Percentiles rank a stretch among this genome's conserved stretches.
Evolutionary conservation across 2,329 filamentous ascomycete species (phyloP).

Genomic region (Neobulgaria alba): DNA sequence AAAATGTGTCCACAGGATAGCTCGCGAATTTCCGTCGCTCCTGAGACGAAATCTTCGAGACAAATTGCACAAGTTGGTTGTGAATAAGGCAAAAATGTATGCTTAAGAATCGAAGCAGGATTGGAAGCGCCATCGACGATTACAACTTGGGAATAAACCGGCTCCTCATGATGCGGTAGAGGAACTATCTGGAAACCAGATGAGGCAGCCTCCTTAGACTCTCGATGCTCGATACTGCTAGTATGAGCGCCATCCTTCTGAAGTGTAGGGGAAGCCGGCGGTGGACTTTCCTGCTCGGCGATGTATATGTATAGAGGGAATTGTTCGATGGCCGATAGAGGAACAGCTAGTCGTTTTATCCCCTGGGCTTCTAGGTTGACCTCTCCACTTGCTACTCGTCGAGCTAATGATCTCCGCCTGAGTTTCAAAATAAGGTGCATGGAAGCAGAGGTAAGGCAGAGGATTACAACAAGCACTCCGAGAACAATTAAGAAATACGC

Average conservation of each 20-base stretch:
- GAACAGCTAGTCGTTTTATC: constrained; percentile 74
- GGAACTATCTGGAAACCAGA: too few relatives aligned
- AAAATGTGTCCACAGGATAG: constrained; percentile 88
- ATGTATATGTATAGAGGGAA: constrained; percentile 76
- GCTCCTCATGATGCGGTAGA: background rate
- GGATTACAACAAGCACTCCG: constrained; percentile 59
- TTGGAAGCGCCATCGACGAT: constrained; percentile 12
- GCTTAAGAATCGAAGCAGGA: constrained; percentile 9
- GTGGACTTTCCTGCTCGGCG: constrained; percentile 39
- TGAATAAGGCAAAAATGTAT: constrained; percentile 42
- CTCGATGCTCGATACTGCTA: constrained; percentile 1
- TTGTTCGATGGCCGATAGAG: constrained; percentile 57
- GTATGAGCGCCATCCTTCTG: background rate
- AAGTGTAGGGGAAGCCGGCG: constrained; percentile 29
- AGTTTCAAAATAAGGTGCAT: constrained; percentile 74
- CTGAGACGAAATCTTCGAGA: constrained; percentile 66
- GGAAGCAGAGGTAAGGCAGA: constrained; percentile 55
- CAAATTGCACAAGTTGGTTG: constrained; percentile 90
- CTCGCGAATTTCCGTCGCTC: constrained; percentile 68
- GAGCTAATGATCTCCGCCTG: constrained; percentile 57
- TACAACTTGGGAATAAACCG: constrained; percentile 3
- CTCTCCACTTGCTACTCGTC: constrained; percentile 67
- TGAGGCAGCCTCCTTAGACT: constrained; percentile 1
- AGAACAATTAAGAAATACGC: constrained; percentile 57
- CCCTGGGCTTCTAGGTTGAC: constrained; percentile 81